A percentile compares a stretch with the other conserved stretches of the same genome.
Evolutionary conservation across 2,329 filamentous ascomycete genomes (phyloP).

Genomic region (Fusarium aywerte): DNA sequence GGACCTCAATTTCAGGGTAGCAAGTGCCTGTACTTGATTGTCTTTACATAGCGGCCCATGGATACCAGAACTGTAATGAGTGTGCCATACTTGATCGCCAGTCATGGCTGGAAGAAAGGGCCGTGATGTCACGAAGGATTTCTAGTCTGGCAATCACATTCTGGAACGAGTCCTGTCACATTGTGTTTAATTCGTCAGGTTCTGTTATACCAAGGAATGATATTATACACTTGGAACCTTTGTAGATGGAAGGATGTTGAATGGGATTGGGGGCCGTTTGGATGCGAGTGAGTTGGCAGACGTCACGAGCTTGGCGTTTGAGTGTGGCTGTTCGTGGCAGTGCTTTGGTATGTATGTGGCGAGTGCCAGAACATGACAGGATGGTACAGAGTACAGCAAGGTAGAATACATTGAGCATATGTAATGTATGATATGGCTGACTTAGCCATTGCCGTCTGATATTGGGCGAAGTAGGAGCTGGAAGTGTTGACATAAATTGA

Average conservation of each 20-base stretch:
- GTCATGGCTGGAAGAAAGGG: neutral
- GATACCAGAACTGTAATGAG: neutral
- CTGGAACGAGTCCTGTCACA: too few species aligned
- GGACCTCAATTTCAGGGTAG: neutral
- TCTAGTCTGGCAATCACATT: neutral
- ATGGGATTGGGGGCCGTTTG: neutral
- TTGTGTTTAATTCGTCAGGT: neutral
- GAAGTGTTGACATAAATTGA: neutral
- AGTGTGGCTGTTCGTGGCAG: neutral
- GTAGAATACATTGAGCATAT: neutral
- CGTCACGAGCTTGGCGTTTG: constrained; percentile 10
- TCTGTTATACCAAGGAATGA: neutral
- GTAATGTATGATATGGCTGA: neutral
- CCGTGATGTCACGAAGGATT: neutral
- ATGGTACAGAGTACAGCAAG: neutral
- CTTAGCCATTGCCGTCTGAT: neutral
- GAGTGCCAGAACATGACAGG: neutral
- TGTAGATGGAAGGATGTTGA: neutral
- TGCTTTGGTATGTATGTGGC: constrained; percentile 2
- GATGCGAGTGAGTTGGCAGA: constrained; percentile 1
- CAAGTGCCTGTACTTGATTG: neutral
- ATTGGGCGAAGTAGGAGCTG: neutral
- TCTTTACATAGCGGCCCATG: neutral
- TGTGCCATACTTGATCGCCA: neutral
- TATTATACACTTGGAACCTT: neutral